Conservation (phyloP, 2,329 filamentous ascomycete genomes). For the Microcera coccophila region DNA sequence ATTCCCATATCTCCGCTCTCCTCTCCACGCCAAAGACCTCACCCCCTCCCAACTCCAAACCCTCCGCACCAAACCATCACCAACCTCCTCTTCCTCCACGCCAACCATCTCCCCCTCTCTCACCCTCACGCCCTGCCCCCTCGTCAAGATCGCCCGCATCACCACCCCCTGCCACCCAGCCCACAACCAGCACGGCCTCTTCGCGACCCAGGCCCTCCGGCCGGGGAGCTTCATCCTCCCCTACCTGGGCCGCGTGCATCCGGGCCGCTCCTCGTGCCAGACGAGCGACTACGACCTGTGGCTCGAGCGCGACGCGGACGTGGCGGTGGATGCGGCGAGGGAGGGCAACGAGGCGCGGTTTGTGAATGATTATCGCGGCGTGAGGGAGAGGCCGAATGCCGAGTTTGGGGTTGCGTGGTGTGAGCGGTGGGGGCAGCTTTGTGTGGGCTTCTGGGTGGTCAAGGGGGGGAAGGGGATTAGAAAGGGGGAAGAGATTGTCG, state of each 20-base stretch:
- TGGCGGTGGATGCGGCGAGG: constrained; percentile 57
- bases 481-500: constrained; percentile 61
- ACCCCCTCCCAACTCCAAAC: constrained; percentile 38
- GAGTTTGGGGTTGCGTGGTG: constrained; percentile 60
- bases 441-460: constrained; percentile 56
- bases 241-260: constrained; percentile 59
- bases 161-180: constrained; percentile 52
- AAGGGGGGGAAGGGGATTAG: constrained; percentile 40
- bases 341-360: constrained; percentile 63
- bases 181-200: constrained; percentile 55
- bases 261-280: constrained; percentile 26
- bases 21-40: constrained; percentile 46
- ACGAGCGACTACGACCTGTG: constrained; percentile 60
- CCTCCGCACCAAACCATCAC: constrained; percentile 32
- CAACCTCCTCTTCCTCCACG: constrained; percentile 17
- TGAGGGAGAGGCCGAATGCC: constrained; percentile 51
- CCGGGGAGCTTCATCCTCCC: constrained; percentile 57
- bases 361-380: constrained; percentile 63
- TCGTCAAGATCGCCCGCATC: constrained; percentile 55
- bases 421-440: constrained; percentile 45
- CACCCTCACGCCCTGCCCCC: constrained; percentile 42
- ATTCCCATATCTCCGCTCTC: constrained; percentile 50
- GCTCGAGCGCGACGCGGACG: constrained; percentile 52
- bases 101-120: constrained; percentile 26
- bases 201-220: constrained; percentile 51